These are phyloP conservation scores for Lepidium campestre DNA, from an alignment of 441 rosid genomes.

Conservation along the genomic window DNA sequence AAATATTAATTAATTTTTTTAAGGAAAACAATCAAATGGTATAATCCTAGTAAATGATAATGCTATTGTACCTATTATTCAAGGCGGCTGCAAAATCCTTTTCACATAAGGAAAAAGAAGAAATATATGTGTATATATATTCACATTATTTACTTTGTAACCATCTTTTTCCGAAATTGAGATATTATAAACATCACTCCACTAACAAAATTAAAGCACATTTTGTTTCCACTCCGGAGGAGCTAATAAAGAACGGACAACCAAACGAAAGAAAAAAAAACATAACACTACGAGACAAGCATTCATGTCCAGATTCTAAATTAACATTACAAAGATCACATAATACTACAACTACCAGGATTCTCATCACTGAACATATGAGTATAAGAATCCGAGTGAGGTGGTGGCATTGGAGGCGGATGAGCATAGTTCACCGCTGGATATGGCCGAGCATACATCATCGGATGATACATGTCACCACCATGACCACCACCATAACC, in stretches of 20 bases:
- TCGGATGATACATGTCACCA: constrained; percentile 71
- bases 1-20: too few relatives aligned
- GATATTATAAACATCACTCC: constrained; percentile 26
- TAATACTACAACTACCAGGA: constrained; percentile 71
- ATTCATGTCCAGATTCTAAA: constrained; percentile 22
- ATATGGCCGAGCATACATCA: constrained; percentile 74
- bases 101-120: neutral
- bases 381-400: constrained; percentile 53
- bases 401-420: constrained; percentile 46
- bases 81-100: constrained; percentile 11
- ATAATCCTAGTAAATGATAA: constrained; percentile 7
- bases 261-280: neutral
- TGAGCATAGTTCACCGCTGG: constrained; percentile 54
- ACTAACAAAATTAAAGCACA: constrained; percentile 32
- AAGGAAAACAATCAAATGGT: too few relatives aligned
- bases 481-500: constrained; percentile 41
- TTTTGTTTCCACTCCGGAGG: constrained; percentile 13
- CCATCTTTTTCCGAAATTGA: neutral
- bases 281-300: constrained; percentile 16
- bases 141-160: neutral
- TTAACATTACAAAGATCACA: constrained; percentile 45
- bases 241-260: neutral
- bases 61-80: neutral
- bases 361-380: constrained; percentile 90
- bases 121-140: too few relatives aligned